Percentiles rank a stretch among this genome's conserved stretches.
phyloP scores from a whole-genome alignment of 225 moss, liverwort and hornwort species.

The Pseudoscleropodium purum region DNA sequence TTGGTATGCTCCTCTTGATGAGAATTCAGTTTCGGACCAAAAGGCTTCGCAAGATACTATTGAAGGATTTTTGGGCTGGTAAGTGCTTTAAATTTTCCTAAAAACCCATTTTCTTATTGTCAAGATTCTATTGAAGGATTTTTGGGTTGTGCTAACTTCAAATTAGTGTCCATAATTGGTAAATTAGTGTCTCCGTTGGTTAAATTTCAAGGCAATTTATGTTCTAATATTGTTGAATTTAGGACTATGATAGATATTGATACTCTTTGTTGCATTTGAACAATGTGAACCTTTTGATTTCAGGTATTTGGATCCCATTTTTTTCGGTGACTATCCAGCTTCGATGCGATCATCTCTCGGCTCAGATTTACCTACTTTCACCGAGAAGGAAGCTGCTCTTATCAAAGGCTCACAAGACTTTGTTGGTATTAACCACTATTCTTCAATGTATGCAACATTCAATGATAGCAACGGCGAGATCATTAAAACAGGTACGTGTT shows the following conservation, averaged over 20 bases:
- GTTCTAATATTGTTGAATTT: not conserved
- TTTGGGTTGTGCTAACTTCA: not conserved
- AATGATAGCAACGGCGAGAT: not conserved
- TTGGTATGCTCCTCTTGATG: not conserved
- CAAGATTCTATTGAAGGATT: not conserved
- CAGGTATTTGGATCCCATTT: not conserved
- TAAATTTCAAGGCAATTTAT: not conserved
- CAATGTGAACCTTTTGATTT: not conserved
- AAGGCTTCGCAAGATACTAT: not conserved
- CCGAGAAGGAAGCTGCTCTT: slow-evolving; percentile 1
- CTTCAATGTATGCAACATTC: slow-evolving; percentile 29
- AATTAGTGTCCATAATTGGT: not conserved
- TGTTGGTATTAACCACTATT: slow-evolving; percentile 48
- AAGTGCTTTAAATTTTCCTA: not conserved
- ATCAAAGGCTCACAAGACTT: slow-evolving; percentile 29
- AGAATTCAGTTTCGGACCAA: not conserved
- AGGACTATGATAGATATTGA: no score
- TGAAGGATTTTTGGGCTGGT: slow-evolving; percentile 26
- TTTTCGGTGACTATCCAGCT: not conserved
- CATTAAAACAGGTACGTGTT: not conserved
- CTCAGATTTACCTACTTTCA: slow-evolving; percentile 45
- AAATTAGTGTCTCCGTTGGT: not conserved
- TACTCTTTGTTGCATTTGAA: not conserved
- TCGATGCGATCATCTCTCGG: not conserved
- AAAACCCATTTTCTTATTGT: not conserved